A percentile compares a stretch with the other conserved stretches of the same genome.
phyloP scores from a whole-genome alignment of 1,139 yeast species.

The Taiozyma onychis region DNA sequence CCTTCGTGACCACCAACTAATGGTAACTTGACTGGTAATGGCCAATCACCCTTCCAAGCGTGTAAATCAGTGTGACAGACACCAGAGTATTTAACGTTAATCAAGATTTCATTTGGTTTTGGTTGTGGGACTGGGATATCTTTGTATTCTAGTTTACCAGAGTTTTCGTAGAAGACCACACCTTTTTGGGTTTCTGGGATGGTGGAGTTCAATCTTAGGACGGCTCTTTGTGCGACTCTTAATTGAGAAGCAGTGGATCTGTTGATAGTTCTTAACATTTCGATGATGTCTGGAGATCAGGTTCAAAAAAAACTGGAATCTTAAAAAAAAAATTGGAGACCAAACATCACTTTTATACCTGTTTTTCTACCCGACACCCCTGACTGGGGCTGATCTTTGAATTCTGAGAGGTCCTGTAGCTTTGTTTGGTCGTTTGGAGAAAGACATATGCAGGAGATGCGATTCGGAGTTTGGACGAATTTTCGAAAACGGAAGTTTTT shows the following conservation, averaged over 20 bases:
- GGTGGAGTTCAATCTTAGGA: conserved; percentile 15
- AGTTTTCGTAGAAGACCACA: conserved; percentile 40
- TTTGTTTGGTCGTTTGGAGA: neutral
- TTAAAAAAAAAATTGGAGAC: neutral
- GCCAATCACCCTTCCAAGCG: conserved; percentile 72
- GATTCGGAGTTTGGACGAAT: conserved; percentile 10
- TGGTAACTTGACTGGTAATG: conserved; percentile 53
- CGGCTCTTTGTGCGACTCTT: conserved; percentile 8
- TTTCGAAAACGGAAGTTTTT: neutral
- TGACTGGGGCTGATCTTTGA: neutral
- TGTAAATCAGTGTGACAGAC: conserved; percentile 67
- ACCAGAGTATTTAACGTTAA: conserved; percentile 64
- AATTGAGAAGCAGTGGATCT: conserved; percentile 9
- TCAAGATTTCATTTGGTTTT: conserved; percentile 52
- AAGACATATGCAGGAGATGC: conserved; percentile 6
- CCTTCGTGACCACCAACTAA: conserved; percentile 79
- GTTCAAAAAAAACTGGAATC: neutral
- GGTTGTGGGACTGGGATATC: conserved; percentile 59
- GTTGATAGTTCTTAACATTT: conserved; percentile 21
- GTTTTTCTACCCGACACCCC: neutral
- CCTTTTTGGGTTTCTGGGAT: conserved; percentile 43
- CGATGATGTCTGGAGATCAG: neutral
- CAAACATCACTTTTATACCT: neutral
- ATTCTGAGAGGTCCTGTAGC: conserved; percentile 6
- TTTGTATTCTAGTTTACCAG: conserved; percentile 44